These are phyloP conservation scores for Morella rubra DNA, from an alignment of 306 rosid species.

Conservation along the genomic window DNA sequence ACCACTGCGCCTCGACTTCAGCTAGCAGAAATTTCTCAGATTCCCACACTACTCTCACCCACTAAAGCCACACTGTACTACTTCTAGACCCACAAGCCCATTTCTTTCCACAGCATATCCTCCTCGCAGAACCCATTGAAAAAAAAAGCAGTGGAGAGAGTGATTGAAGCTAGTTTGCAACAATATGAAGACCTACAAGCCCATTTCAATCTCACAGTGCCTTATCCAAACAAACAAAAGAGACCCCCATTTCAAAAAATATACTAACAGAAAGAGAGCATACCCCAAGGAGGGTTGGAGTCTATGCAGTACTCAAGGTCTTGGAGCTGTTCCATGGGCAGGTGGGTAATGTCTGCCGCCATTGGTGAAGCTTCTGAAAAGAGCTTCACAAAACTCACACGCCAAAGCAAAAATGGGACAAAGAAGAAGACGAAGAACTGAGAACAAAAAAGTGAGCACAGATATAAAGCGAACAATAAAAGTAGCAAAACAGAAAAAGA, in stretches of 20 bases:
- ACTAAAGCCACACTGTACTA: neutral
- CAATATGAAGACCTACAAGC: conserved; percentile 9
- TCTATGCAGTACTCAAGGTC: conserved; percentile 98
- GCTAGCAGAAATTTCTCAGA: conserved; percentile 2
- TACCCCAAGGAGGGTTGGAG: conserved; percentile 99
- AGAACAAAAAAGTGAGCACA: conserved; percentile 47
- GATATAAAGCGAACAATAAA: conserved; percentile 54
- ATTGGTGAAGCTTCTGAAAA: conserved; percentile 51
- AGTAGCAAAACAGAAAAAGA: conserved; percentile 23
- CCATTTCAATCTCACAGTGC: conserved; percentile 15
- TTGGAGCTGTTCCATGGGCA: conserved; percentile 97
- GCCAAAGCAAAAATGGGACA: conserved; percentile 28
- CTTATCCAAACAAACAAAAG: neutral
- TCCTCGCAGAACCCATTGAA: neutral
- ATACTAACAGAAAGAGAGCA: conserved; percentile 6
- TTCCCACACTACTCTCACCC: neutral
- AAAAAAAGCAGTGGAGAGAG: conserved; percentile 13
- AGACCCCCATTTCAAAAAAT: neutral
- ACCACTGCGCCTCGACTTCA: conserved; percentile 17
- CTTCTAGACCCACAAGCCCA: conserved; percentile 6
- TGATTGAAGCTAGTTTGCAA: conserved; percentile 18
- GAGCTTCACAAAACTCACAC: conserved; percentile 32
- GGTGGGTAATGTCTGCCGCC: conserved; percentile 95
- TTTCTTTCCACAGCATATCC: neutral
- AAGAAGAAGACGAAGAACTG: conserved; percentile 29